Evolutionary conservation across 805 yeast species (phyloP).

Genomic region (Wickerhamomyces mucosus): DNA sequence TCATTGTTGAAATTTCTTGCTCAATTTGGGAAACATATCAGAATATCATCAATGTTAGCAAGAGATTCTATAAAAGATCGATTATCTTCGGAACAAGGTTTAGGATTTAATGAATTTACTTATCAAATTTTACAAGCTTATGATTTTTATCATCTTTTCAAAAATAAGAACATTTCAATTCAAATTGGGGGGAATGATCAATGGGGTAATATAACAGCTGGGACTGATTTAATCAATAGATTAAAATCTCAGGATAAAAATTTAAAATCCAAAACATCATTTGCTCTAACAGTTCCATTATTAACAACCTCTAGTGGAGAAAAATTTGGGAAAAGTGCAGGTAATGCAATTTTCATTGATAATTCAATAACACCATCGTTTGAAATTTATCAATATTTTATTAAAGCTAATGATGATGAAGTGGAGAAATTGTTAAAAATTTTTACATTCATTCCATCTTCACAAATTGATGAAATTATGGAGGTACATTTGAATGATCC

Average conservation of each 20-base stretch:
- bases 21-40: slow-evolving; percentile 63
- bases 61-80: slow-evolving; percentile 81
- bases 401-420: slow-evolving; percentile 70
- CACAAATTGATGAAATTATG: slow-evolving; percentile 46
- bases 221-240: slow-evolving; percentile 75
- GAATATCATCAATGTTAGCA: slow-evolving; percentile 80
- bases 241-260: slow-evolving; percentile 23
- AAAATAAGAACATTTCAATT: slow-evolving; percentile 45
- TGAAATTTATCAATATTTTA: slow-evolving; percentile 78
- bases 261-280: slow-evolving; percentile 28
- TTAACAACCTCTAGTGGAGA: slow-evolving; percentile 83
- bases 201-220: slow-evolving; percentile 97
- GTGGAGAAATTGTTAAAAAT: slow-evolving; percentile 59
- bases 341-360: slow-evolving; percentile 89
- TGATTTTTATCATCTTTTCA: slow-evolving; percentile 79
- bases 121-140: slow-evolving; percentile 91
- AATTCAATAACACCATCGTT: slow-evolving; percentile 66
- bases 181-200: slow-evolving; percentile 97
- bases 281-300: slow-evolving; percentile 84
- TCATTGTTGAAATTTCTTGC: slow-evolving; percentile 72
- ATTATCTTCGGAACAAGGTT: slow-evolving; percentile 56
- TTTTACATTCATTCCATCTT: slow-evolving; percentile 69
- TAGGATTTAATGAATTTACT: slow-evolving; percentile 90
- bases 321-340: slow-evolving; percentile 95
- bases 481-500: slow-evolving; percentile 46